Evolutionary conservation across 345 rosid species (phyloP).

Genomic region (Lepidium africanum): DNA sequence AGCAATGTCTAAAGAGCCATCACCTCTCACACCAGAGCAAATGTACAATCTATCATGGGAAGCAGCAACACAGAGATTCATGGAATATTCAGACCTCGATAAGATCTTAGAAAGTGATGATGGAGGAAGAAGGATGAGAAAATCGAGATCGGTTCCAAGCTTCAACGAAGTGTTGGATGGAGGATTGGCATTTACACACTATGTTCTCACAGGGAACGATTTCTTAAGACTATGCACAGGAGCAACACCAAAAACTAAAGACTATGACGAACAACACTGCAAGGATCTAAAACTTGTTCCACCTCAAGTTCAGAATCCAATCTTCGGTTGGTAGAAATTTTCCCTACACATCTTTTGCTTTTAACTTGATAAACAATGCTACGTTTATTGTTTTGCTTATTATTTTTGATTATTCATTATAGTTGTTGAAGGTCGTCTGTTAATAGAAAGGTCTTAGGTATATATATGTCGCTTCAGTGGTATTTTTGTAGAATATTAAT

Average conservation of each 20-base stretch:
- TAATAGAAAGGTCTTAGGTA: constrained; percentile 9
- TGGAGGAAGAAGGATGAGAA: constrained; percentile 27
- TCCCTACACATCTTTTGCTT: background rate
- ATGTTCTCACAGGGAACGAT: constrained; percentile 81
- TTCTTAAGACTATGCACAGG: constrained; percentile 75
- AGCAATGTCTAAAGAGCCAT: constrained; percentile 81
- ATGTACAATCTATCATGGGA: constrained; percentile 88
- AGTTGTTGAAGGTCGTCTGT: constrained; percentile 12
- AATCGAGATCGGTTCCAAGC: constrained; percentile 56
- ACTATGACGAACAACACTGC: constrained; percentile 76
- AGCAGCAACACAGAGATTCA: constrained; percentile 91
- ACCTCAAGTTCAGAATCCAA: constrained; percentile 61
- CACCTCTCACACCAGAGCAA: constrained; percentile 76
- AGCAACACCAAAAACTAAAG: constrained; percentile 76
- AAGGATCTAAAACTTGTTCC: constrained; percentile 82
- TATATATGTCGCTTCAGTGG: background rate
- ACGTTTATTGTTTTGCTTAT: background rate
- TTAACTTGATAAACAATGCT: background rate
- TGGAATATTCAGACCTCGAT: constrained; percentile 75
- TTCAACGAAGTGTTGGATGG: constrained; percentile 63
- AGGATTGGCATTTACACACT: constrained; percentile 83
- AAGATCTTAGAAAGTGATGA: constrained; percentile 35
- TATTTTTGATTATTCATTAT: background rate
- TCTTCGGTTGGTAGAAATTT: constrained; percentile 26
- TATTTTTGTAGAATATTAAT: constrained; percentile 8